Base-by-base conservation (phyloP, 148 eudicot genomes). In the Chenopodium suecicum region DNA sequence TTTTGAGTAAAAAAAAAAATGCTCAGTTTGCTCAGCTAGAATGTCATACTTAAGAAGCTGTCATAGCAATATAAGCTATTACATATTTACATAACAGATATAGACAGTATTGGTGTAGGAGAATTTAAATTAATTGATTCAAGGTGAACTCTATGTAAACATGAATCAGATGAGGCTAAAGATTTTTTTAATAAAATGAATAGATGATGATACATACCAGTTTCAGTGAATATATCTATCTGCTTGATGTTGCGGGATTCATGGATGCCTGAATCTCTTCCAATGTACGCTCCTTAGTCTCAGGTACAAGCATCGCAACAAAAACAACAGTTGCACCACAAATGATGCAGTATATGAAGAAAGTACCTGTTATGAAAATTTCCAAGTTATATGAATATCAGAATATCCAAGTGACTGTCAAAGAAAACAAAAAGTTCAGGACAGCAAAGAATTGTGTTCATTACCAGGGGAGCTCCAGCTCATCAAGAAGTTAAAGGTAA, bases 231-330 rank as follows among this genome's bases (percentile, higher is more conserved):
- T 11, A 20, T 1, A 16, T 64, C 41, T 78, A 67, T 82, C 76
- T 79, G 3, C 50, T 34, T 20, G 74, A 68, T 68, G 22, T 52
- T 22, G 54, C 48, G 5, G 82, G 82, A 79, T 87, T 89, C 91
- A 96, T 79, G 46, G 97, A 92, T 54, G 93, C 93, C 79, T 97
- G 99, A 77, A 97, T 91, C 83, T 94, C 97, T 88, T 97, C 98
- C 10, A 97, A 84, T 1, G 95, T 87, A 23, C 97, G 94, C 17
- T 95, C 99, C 80, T 92, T 97, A 13, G 99, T 97, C 88, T 97
- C 99, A 3, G 98, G 98, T 56, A 97, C 98, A 68, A 97, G 86
- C 89, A 84, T 86, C 17, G 82, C 84, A 16, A 92, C 90, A 77
- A 97, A 97, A 54, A 89, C 74, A 23, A 96, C 68, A 2, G 98